Base-by-base conservation (phyloP, 495 filamentous ascomycete species). In the Neurospora tetrasperma region DNA sequence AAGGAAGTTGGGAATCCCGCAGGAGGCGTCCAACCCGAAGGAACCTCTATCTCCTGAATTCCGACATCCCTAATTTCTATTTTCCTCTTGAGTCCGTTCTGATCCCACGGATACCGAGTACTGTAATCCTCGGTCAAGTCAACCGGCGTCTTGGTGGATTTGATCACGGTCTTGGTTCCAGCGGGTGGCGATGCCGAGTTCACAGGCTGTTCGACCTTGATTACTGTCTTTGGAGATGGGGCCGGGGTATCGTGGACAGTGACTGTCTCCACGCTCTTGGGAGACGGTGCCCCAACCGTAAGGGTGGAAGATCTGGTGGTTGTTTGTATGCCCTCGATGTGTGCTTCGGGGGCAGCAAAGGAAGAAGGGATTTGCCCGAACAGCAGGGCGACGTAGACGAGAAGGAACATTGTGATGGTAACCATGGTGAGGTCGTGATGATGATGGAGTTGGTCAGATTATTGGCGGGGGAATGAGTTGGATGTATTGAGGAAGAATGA, bases 61-160 rank as follows among this genome's bases (percentile, higher is more conserved):
- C 5, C 7, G 16, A 0, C 6, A 7, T 3, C 0, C 1, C n/a
- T 48, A 18, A n/a, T n/a, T 3, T 1, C 8, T 18, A n/a, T 46
- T 7, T n/a, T 48, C n/a, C n/a, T 3, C 1, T 48, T 20, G n/a
- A 2, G 2, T 3, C 1, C 44, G n/a, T 12, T 12, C 2, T 20
- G 46, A 2, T 14, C 20, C 46, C 10, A 14, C 10, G 2, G 10
- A 27, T 54, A 23, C 20, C 46, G 23, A 12, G 46, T 23, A 0
- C 0, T 54, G 4, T 5, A 54, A 3, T 54, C 10, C 10, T 23
- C 46, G 2, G 10, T 23, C 2, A 23, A 54, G 9, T 23, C 3
- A 11, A 23, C 1, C 0, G 20, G 20, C 4, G 11, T 23, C 46
- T 27, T 54, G 0, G 18, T 20, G 8, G n/a, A 4, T 3, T 46